Percentiles rank a stretch among this genome's conserved stretches.
phyloP scores from a whole-genome alignment of 1,284 basidiomycete genomes.

The Tylopilus sp. region DNA sequence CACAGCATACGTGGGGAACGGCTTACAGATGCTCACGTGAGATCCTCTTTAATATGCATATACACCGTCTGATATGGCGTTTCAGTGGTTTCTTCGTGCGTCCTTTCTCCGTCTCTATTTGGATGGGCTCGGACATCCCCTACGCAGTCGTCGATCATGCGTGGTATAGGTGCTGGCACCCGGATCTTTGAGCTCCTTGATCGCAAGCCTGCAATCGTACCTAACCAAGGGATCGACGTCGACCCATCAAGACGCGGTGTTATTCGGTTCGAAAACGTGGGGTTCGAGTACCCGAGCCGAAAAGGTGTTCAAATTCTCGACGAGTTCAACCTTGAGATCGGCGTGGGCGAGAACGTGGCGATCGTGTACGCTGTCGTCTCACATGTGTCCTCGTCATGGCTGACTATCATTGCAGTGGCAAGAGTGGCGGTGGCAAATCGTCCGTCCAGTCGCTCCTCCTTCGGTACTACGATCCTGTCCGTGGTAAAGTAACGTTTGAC shows the following conservation, averaged over 20 bases:
- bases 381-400: not conserved
- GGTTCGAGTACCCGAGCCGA: constrained; percentile 90
- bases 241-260: constrained; percentile 67
- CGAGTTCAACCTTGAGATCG: constrained; percentile 81
- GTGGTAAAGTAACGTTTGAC: constrained; percentile 87
- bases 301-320: constrained; percentile 83
- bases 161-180: constrained; percentile 92
- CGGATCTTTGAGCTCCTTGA: constrained; percentile 96
- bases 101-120: constrained; percentile 13
- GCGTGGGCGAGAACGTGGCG: constrained; percentile 89
- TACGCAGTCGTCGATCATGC: constrained; percentile 82
- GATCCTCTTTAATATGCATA: constrained; percentile 41
- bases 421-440: constrained; percentile 92
- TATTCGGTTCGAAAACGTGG: constrained; percentile 83
- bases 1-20: constrained; percentile 90
- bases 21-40: constrained; percentile 84
- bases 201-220: constrained; percentile 77
- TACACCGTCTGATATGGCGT: constrained; percentile 5
- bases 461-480: constrained; percentile 92
- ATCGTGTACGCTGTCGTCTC: constrained; percentile 75
- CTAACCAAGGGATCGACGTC: constrained; percentile 69
- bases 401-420: constrained; percentile 64
- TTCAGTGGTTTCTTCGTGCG: constrained; percentile 54
- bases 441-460: constrained; percentile 91
- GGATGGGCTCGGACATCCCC: constrained; percentile 1